Evolutionary conservation across 176 grass and related monocot genomes (phyloP), one percentile per base, ranked within the genome.

Genomic region (Triticum turgidum): DNA sequence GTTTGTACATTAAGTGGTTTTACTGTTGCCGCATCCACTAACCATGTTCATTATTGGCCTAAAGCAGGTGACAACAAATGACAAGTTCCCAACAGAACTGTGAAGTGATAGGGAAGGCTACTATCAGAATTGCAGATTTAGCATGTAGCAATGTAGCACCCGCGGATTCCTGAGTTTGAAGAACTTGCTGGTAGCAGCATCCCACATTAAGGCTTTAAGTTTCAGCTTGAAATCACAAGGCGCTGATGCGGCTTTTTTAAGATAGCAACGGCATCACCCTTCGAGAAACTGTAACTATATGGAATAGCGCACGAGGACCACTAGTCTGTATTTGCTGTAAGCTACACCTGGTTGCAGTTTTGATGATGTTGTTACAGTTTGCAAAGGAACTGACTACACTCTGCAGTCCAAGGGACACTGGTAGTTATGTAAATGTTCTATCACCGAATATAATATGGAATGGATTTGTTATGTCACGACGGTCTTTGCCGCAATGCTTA

Each of bases 21-120:
- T 54, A 33, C 33, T 20, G 61, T 61, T n/a, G 13, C 29, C 42
- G 29, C 15, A 77, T 70, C 30, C 80, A 21, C 51, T 88, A 63
- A 91, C 0, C 3, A 81, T 82, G 37, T 4, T 21, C 38, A 42
- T 72, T 64, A 2, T 91, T 78, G 54, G 8, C 65, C 82, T 72
- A 78, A 77, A 77, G 39, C 86, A 82, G 89, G 65, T 91, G 86
- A 88, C 63, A 88, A 82, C 77, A 85, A 88, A 78, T 81, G 79
- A 71, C 11, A 41, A 45, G 8, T 67, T 68, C 73, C 3, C 29
- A 63, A 61, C 84, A 44, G 67, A 59, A 83, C 13, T 82, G 13
- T 77, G 82, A 76, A 70, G 41, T 78, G 32, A 63, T 35, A 51
- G 41, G 70, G 86, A 70, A 81, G 49, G 82, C 8, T 54, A 76